These are phyloP conservation scores for Pythium sp. DNA, from an alignment of 352 stramenopile genomes.

Conservation along the genomic window DNA sequence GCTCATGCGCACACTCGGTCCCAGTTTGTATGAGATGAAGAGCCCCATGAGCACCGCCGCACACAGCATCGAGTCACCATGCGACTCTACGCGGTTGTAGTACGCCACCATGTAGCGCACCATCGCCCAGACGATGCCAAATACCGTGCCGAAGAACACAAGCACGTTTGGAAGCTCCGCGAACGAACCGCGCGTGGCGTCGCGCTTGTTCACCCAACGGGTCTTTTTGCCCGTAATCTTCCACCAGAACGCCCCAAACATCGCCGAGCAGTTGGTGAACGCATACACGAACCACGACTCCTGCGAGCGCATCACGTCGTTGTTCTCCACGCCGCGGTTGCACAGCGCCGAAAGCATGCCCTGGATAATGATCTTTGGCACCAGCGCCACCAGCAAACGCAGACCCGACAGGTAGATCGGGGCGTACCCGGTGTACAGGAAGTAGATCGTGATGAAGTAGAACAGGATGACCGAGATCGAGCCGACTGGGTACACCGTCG, in stretches of 20 bases:
- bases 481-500: constrained; percentile 74
- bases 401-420: constrained; percentile 78
- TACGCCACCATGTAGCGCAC: constrained; percentile 80
- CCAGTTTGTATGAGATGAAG: constrained; percentile 76
- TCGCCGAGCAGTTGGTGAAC: constrained; percentile 76
- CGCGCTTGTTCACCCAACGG: constrained; percentile 66
- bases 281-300: constrained; percentile 81
- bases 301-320: constrained; percentile 77
- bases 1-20: constrained; percentile 78
- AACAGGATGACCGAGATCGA: constrained; percentile 75
- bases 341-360: constrained; percentile 68
- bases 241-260: constrained; percentile 77
- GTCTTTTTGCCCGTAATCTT: constrained; percentile 78
- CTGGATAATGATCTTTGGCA: constrained; percentile 78
- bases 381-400: constrained; percentile 57
- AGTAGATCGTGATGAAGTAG: constrained; percentile 88
- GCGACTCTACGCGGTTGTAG: constrained; percentile 69
- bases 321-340: constrained; percentile 78
- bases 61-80: constrained; percentile 73
- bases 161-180: constrained; percentile 79
- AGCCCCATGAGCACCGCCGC: constrained; percentile 70
- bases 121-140: constrained; percentile 75
- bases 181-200: constrained; percentile 57
- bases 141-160: constrained; percentile 72
- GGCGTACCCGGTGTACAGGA: constrained; percentile 81